Conservation (phyloP, 2,329 filamentous ascomycete species). For the Diaporthe citrichinensis region DNA sequence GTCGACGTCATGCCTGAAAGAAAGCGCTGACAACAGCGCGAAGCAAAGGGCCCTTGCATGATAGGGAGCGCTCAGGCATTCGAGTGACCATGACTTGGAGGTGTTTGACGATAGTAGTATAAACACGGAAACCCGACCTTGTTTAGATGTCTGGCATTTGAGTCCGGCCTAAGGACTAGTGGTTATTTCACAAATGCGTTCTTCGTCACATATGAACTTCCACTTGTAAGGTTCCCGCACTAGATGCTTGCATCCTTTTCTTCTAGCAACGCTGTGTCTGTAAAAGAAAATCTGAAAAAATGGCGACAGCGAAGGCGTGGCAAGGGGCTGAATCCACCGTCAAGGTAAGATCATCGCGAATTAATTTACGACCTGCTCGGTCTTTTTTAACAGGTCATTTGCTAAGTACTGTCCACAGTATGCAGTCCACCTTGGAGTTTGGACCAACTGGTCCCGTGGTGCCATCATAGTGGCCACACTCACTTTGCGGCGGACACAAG, state of each 20-base stretch:
- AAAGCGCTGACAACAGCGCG: no score
- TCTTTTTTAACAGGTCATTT: not conserved
- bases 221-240: not conserved
- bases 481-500: constrained; percentile 48
- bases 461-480: constrained; percentile 49
- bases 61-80: no score
- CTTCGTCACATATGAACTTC: no score
- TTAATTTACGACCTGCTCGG: not conserved
- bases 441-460: constrained; percentile 52
- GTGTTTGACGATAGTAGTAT: no score
- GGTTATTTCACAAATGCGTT: no score
- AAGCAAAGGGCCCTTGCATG: no score
- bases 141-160: no score
- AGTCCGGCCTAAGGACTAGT: no score
- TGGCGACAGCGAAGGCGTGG: not conserved
- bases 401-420: not conserved
- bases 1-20: no score
- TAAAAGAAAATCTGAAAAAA: rapidly evolving
- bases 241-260: not conserved
- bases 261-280: not conserved
- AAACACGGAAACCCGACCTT: no score
- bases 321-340: not conserved
- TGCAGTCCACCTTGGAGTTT: constrained; percentile 47
- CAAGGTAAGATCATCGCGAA: not conserved
- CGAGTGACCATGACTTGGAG: no score